A percentile compares a stretch with the other conserved stretches of the same genome.
Evolutionary conservation across 2,329 filamentous ascomycete genomes (phyloP).

Genomic region (Colletotrichum phormii): DNA sequence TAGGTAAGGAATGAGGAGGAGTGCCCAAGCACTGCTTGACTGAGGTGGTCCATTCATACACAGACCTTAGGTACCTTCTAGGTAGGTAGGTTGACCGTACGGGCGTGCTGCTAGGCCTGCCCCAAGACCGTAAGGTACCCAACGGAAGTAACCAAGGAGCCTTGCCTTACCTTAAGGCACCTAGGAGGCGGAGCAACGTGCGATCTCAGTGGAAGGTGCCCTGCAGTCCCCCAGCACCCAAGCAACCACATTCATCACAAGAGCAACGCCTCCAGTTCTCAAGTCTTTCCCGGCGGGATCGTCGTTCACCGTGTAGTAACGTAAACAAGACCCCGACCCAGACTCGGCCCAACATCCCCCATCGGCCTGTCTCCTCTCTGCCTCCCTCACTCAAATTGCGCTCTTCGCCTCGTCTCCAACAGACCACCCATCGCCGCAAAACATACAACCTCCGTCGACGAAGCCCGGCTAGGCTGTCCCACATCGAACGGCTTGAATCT

Average conservation of each 20-base stretch:
- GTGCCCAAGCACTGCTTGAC: background rate
- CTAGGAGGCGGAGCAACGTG: background rate
- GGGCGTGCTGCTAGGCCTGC: background rate
- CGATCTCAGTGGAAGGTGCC: background rate
- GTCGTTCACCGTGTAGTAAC: background rate
- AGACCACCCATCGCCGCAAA: background rate
- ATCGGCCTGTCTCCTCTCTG: background rate
- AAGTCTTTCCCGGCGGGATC: background rate
- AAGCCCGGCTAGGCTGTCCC: background rate
- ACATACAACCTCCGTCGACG: background rate
- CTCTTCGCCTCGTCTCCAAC: background rate
- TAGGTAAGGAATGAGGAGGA: no score
- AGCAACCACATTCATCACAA: conserved; percentile 5
- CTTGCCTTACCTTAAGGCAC: no score
- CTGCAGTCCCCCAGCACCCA: conserved; percentile 14
- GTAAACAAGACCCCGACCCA: conserved; percentile 15
- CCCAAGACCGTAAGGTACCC: background rate
- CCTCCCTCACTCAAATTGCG: no score
- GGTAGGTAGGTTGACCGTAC: no score
- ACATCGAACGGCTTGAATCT: background rate
- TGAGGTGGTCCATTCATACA: background rate
- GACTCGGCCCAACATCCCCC: conserved; percentile 1
- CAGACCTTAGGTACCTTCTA: background rate
- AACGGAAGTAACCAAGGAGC: background rate
- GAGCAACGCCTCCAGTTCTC: conserved; percentile 9